phyloP scores from a whole-genome alignment of 768 basidiomycete species.

The Suillus tomentosus region DNA sequence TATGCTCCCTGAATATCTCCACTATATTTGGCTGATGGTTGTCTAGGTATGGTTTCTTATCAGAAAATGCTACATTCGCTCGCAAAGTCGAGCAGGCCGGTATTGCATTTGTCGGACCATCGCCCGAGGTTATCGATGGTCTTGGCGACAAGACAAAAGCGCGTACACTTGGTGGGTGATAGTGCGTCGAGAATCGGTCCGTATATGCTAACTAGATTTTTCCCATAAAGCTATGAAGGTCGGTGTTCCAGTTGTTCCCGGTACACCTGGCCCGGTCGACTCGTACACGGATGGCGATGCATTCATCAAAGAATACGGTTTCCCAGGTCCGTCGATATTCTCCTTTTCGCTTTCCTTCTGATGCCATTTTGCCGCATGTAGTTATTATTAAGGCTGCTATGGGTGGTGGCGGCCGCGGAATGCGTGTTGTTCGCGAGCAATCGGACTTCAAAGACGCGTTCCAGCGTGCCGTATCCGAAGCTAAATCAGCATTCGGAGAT shows the following conservation, averaged over 20 bases:
- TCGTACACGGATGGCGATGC: conserved; percentile 76
- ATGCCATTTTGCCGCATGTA: conserved; percentile 30
- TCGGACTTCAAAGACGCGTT: conserved; percentile 89
- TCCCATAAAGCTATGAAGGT: conserved; percentile 71
- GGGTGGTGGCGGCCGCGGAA: conserved; percentile 98
- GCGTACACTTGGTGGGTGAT: conserved; percentile 69
- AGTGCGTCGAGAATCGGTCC: conserved; percentile 11
- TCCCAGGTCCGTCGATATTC: conserved; percentile 64
- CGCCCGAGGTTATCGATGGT: conserved; percentile 95
- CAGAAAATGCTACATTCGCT: conserved; percentile 97
- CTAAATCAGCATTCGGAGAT: conserved; percentile 95
- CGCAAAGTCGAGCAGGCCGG: conserved; percentile 97
- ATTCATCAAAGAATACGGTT: conserved; percentile 95
- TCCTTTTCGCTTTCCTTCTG: conserved; percentile 1
- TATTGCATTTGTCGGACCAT: conserved; percentile 93
- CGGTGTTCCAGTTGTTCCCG: conserved; percentile 95
- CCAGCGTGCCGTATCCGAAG: conserved; percentile 91
- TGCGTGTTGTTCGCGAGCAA: conserved; percentile 97
- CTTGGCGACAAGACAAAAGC: conserved; percentile 99
- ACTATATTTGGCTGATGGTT: conserved; percentile 13
- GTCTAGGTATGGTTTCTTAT: conserved; percentile 91
- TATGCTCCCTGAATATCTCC: conserved; percentile 34
- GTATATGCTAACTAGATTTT: conserved; percentile 12
- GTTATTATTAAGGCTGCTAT: conserved; percentile 99
- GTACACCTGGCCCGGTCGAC: conserved; percentile 92